Evolutionary conservation across 1,139 yeast species (phyloP).

Genomic region (Debaryomyces nepalensis): DNA sequence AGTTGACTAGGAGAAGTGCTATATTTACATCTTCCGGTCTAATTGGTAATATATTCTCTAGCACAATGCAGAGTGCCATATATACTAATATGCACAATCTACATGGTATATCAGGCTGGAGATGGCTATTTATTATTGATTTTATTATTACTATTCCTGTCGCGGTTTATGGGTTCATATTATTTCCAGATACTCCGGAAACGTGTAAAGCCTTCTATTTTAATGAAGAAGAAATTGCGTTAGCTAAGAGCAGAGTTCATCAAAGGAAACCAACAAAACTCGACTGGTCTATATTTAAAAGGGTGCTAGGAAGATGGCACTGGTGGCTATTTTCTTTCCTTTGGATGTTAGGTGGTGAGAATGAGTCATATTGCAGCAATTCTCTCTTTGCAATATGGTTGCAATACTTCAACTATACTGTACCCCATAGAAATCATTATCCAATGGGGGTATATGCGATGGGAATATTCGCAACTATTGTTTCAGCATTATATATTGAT

Average conservation of each 20-base stretch:
- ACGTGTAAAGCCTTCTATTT: conserved; percentile 41
- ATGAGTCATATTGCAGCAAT: conserved; percentile 57
- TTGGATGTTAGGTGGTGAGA: conserved; percentile 66
- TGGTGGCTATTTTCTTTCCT: conserved; percentile 60
- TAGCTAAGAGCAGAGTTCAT: conserved; percentile 43
- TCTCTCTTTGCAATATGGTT: conserved; percentile 59
- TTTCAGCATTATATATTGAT: conserved; percentile 53
- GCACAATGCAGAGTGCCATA: conserved; percentile 42
- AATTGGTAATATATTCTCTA: conserved; percentile 53
- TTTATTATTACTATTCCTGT: conserved; percentile 49
- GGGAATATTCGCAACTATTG: conserved; percentile 53
- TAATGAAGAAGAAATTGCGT: conserved; percentile 36
- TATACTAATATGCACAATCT: conserved; percentile 35
- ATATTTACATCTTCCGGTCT: conserved; percentile 58
- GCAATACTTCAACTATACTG: conserved; percentile 44
- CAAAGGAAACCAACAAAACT: conserved; percentile 40
- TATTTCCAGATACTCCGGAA: conserved; percentile 64
- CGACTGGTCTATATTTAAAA: conserved; percentile 47
- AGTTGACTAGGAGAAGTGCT: conserved; percentile 53
- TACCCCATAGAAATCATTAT: conserved; percentile 53
- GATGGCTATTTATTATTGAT: conserved; percentile 46
- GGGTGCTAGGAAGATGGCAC: conserved; percentile 61
- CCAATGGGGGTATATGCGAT: conserved; percentile 64
- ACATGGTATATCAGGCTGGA: conserved; percentile 42
- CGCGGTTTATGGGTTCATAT: conserved; percentile 55